Percentiles rank a stretch among this genome's conserved stretches.
Conservation (phyloP, 768 basidiomycete species). For the Trametes elegans region DNA sequence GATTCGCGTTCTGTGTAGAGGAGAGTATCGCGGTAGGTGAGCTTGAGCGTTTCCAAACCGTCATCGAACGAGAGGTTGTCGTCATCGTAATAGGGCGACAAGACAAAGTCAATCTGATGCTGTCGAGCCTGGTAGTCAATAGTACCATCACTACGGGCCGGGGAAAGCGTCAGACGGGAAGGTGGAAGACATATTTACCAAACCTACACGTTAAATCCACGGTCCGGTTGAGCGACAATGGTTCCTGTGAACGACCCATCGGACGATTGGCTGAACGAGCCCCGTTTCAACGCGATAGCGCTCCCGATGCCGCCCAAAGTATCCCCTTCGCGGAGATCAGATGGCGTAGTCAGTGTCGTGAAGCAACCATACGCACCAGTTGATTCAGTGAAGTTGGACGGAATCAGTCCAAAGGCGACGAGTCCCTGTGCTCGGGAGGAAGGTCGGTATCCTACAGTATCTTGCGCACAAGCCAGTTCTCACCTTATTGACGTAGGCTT, state of each 20-base stretch:
- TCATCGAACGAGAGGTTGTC: constrained; percentile 45
- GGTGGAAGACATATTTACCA: not conserved
- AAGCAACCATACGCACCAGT: constrained; percentile 36
- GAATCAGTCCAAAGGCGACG: constrained; percentile 62
- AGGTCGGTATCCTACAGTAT: too few relatives aligned
- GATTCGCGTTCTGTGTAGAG: constrained; percentile 47
- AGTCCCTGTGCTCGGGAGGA: constrained; percentile 41
- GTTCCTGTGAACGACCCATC: constrained; percentile 48
- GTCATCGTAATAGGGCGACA: constrained; percentile 53
- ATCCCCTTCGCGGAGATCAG: constrained; percentile 36
- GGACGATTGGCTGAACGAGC: constrained; percentile 38
- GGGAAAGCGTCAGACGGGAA: not conserved
- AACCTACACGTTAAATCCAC: constrained; percentile 58
- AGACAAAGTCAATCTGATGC: constrained; percentile 56
- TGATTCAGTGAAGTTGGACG: constrained; percentile 53
- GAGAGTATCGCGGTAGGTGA: constrained; percentile 49
- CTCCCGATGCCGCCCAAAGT: constrained; percentile 64
- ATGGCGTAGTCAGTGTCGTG: too few relatives aligned
- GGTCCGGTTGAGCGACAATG: constrained; percentile 54
- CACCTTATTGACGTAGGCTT: constrained; percentile 46
- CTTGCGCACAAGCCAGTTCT: not conserved
- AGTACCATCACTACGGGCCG: constrained; percentile 43
- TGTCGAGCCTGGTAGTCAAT: constrained; percentile 63
- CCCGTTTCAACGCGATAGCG: constrained; percentile 54
- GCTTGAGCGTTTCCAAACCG: constrained; percentile 49